phyloP scores from a whole-genome alignment of 1,284 basidiomycete species.

The Malassezia globosa region DNA sequence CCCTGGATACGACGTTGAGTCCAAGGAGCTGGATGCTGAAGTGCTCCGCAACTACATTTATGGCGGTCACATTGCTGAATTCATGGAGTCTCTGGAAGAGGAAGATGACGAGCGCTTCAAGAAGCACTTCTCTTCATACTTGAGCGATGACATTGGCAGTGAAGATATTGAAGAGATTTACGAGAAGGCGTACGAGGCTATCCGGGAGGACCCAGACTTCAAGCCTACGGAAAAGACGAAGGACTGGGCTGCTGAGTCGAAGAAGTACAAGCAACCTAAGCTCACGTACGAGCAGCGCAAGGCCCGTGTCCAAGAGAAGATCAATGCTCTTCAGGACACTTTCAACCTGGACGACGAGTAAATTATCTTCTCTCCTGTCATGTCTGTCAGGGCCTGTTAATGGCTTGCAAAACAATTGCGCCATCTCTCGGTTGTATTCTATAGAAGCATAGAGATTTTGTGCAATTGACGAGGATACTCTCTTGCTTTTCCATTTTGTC shows the following conservation, averaged over 20 bases:
- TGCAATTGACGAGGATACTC: slow-evolving; percentile 16
- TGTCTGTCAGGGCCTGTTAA: background rate
- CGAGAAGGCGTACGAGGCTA: slow-evolving; percentile 64
- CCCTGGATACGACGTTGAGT: slow-evolving; percentile 91
- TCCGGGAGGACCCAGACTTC: slow-evolving; percentile 87
- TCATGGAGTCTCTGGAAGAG: slow-evolving; percentile 99
- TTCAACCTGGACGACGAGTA: slow-evolving; percentile 12
- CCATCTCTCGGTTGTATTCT: background rate
- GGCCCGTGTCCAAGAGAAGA: slow-evolving; percentile 41
- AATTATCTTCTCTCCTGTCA: slow-evolving; percentile 1
- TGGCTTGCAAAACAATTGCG: slow-evolving; percentile 9
- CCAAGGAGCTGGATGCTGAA: slow-evolving; percentile 87
- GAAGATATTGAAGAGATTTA: slow-evolving; percentile 98
- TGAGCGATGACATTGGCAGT: slow-evolving; percentile 85
- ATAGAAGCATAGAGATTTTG: slow-evolving; percentile 7
- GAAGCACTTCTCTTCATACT: slow-evolving; percentile 92
- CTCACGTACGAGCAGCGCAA: slow-evolving; percentile 62
- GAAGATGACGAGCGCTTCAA: slow-evolving; percentile 99
- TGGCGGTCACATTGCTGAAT: slow-evolving; percentile 95
- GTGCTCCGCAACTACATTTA: slow-evolving; percentile 95
- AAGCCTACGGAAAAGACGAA: slow-evolving; percentile 78
- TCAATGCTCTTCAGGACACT: slow-evolving; percentile 30
- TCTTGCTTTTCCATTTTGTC: too few relatives aligned
- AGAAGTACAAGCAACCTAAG: slow-evolving; percentile 62
- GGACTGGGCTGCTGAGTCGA: slow-evolving; percentile 80